Base-by-base conservation (phyloP, 768 basidiomycete genomes). In the Strobilomyces confusus region DNA sequence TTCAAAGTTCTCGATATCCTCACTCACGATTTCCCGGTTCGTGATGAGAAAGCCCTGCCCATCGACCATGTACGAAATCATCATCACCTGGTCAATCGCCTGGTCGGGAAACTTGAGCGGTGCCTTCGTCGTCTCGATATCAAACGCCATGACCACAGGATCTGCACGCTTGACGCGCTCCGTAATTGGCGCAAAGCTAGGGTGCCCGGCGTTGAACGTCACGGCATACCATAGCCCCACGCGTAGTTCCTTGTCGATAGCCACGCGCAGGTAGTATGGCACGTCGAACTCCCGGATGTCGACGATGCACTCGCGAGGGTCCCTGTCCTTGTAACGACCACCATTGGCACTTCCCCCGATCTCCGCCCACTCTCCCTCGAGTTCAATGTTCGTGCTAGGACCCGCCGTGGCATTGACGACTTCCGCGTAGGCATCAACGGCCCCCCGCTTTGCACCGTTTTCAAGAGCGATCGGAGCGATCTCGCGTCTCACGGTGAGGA, bases 11-110 rank as follows among this genome's bases (percentile, higher is more conserved):
- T 97, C 94, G 56, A 99, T 98, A 64, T 98, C 92, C 66, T 98
- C 95, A 56, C 88, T 86, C 54, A 98, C 92, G 47, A 98, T 98
- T 59, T 99, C 97, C 40, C 97, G 81, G 63, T 98, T 98, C 20
- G 93, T 97, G 70, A 99, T 98, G 56, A 99, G 81, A 66, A 89
- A 99, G 0, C 97, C 97, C 69, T 95, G 92, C 0, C 94, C 95
- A 67, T 99, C 97, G 17, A 99, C 77, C 95, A 99, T 98, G 72
- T 98, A 99, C 41, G 97, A 99, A 58, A 99, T 98, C 97, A 99
- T 99, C 95, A 99, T 99, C 63, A 99, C 93, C 68, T 98, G 95
- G 74, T 98, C 97, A 23, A 92, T 86, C 8, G 84, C 81, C 61
- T 94, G 88, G 73, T 98, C 97, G 1, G 97, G 95, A 66, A 98